phyloP scores from a whole-genome alignment of 1,284 basidiomycete genomes.

The Agroathelia rolfsii region DNA sequence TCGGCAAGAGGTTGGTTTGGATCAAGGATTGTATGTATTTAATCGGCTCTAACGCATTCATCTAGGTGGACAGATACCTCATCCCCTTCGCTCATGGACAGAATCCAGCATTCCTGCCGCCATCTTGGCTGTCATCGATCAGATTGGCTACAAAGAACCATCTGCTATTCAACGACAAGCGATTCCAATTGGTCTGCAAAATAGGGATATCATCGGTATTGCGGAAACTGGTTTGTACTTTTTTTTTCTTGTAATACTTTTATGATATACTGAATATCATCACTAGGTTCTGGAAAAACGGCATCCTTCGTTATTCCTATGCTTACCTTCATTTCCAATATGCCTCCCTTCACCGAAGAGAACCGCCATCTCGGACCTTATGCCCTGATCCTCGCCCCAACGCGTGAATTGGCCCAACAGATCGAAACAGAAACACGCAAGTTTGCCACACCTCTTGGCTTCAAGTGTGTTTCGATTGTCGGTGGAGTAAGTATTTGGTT shows the following conservation, averaged over 20 bases:
- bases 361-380: conserved; percentile 91
- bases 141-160: conserved; percentile 94
- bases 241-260: conserved; percentile 6
- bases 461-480: conserved; percentile 92
- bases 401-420: conserved; percentile 95
- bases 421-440: conserved; percentile 90
- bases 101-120: conserved; percentile 78
- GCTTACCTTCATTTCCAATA: conserved; percentile 84
- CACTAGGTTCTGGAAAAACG: conserved; percentile 90
- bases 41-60: no score
- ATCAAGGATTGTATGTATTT: background rate
- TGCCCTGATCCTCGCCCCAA: conserved; percentile 89
- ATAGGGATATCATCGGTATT: conserved; percentile 94
- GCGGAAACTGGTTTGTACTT: conserved; percentile 79
- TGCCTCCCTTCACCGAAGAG: conserved; percentile 83
- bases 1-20: conserved; percentile 63
- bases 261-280: conserved; percentile 7
- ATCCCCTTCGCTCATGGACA: conserved; percentile 85
- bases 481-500: conserved; percentile 64
- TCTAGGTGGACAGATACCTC: conserved; percentile 83
- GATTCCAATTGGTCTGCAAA: conserved; percentile 93
- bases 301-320: conserved; percentile 99
- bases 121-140: conserved; percentile 79
- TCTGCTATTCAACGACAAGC: conserved; percentile 96
- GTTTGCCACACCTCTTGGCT: conserved; percentile 83